Conservation (phyloP, 2,329 filamentous ascomycete genomes). For the Ophiosphaerella narmari region DNA sequence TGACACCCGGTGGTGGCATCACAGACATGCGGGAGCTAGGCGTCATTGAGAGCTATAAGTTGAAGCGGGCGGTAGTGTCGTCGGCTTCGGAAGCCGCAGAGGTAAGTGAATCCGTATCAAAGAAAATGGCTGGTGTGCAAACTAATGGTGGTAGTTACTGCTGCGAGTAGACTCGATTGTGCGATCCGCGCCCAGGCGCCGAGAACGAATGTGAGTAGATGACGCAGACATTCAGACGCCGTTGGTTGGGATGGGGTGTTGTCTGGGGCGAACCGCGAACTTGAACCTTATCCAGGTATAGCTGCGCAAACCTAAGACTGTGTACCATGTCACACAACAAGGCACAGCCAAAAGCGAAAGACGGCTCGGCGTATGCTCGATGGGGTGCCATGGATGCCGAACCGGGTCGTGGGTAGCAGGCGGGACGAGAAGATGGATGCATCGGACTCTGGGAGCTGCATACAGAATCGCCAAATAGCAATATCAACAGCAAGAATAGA, state of each 20-base stretch:
- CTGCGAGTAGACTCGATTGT: conserved; percentile 98
- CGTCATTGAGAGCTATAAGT: conserved; percentile 97
- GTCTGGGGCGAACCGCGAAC: not conserved
- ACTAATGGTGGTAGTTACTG: conserved; percentile 66
- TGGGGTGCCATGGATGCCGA: conserved; percentile 6
- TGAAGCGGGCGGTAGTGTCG: conserved; percentile 97
- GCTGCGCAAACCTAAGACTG: conserved; percentile 16
- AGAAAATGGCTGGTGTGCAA: conserved; percentile 4
- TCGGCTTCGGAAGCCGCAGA: conserved; percentile 96
- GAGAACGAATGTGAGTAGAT: conserved; percentile 69
- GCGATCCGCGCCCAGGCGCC: conserved; percentile 81
- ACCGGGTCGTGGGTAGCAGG: conserved; percentile 2
- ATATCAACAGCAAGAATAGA: not conserved
- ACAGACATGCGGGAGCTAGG: conserved; percentile 94
- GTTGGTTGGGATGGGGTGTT: not conserved
- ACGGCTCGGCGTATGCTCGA: no score
- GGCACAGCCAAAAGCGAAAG: conserved; percentile 23
- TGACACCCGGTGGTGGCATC: conserved; percentile 88
- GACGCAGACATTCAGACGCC: not conserved
- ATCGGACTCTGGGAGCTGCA: conserved; percentile 7
- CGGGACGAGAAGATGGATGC: conserved; percentile 2
- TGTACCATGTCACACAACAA: conserved; percentile 32
- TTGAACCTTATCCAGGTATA: not conserved
- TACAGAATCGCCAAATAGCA: conserved; percentile 2
- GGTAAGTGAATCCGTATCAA: conserved; percentile 59